These are phyloP conservation scores for Cicer yamashitae DNA, from an alignment of 306 rosid species.

Conservation along the genomic window DNA sequence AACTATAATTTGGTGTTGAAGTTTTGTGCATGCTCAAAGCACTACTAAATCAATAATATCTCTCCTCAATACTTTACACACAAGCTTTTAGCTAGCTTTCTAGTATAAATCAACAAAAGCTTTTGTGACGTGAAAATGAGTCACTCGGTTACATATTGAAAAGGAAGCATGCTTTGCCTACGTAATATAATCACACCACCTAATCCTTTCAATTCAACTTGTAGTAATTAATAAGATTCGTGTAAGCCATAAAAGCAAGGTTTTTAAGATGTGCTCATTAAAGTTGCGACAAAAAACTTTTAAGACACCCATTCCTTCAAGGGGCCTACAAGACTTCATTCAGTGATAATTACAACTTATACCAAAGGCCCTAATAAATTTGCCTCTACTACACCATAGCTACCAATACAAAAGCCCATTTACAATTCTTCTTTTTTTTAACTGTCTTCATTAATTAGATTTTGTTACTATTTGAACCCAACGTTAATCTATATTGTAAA, in stretches of 20 bases:
- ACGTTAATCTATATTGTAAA: constrained; percentile 11
- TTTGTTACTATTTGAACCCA: neutral
- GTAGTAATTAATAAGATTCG: constrained; percentile 49
- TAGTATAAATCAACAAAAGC: constrained; percentile 55
- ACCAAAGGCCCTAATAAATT: constrained; percentile 14
- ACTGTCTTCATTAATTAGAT: neutral
- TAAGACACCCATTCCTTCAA: constrained; percentile 52
- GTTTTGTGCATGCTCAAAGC: constrained; percentile 50
- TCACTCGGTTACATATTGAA: constrained; percentile 49
- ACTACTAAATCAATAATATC: constrained; percentile 49
- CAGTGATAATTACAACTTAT: constrained; percentile 37
- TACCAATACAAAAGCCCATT: neutral
- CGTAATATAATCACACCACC: constrained; percentile 58
- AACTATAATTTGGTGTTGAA: constrained; percentile 57
- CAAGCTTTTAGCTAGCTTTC: constrained; percentile 62
- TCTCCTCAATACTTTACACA: constrained; percentile 60
- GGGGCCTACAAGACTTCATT: constrained; percentile 51
- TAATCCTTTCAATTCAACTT: constrained; percentile 52
- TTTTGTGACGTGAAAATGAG: constrained; percentile 50
- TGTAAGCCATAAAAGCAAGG: constrained; percentile 51
- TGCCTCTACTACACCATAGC: neutral
- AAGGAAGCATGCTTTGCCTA: constrained; percentile 71
- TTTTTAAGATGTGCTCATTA: constrained; percentile 53
- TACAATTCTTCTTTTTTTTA: neutral
- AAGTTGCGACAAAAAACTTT: constrained; percentile 66